Conservation (phyloP, 768 basidiomycete species). For the Agaricus subrufescens region DNA sequence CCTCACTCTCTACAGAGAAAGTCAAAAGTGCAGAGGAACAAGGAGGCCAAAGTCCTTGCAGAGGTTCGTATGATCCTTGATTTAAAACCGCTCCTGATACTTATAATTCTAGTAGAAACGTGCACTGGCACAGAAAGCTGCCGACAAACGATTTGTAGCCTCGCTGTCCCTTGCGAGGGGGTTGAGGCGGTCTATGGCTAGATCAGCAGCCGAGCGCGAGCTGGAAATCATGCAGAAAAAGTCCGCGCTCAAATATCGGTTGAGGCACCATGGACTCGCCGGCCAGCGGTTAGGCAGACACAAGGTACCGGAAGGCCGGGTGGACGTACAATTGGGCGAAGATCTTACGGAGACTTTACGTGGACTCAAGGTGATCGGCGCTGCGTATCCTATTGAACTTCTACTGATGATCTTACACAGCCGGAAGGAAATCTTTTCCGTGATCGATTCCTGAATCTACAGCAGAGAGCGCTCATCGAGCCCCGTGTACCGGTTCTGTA, state of each 20-base stretch:
- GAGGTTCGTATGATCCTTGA: constrained; percentile 40
- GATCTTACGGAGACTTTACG: constrained; percentile 84
- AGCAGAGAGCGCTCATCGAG: constrained; percentile 83
- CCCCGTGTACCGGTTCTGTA: constrained; percentile 79
- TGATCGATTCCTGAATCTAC: constrained; percentile 83
- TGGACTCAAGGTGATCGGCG: constrained; percentile 64
- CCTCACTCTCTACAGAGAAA: constrained; percentile 37
- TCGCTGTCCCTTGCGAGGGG: constrained; percentile 53
- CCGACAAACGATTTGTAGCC: constrained; percentile 56
- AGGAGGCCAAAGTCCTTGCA: constrained; percentile 57
- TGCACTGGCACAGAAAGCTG: constrained; percentile 51
- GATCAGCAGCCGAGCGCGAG: constrained; percentile 34
- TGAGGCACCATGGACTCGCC: constrained; percentile 55
- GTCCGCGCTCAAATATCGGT: constrained; percentile 39
- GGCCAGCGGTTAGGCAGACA: constrained; percentile 82
- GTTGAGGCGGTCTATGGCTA: constrained; percentile 39
- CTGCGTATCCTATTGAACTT: neutral
- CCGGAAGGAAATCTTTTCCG: constrained; percentile 92
- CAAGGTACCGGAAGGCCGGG: constrained; percentile 56
- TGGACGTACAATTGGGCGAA: constrained; percentile 89
- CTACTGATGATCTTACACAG: constrained; percentile 31
- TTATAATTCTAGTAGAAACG: constrained; percentile 46
- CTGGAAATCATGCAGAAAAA: constrained; percentile 38
- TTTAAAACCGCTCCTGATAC: neutral
- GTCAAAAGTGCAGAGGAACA: constrained; percentile 54